Evolutionary conservation across 139 green algal genomes (phyloP), one percentile per base, ranked within the genome.

Genomic region (Chlorella sorokiniana): DNA sequence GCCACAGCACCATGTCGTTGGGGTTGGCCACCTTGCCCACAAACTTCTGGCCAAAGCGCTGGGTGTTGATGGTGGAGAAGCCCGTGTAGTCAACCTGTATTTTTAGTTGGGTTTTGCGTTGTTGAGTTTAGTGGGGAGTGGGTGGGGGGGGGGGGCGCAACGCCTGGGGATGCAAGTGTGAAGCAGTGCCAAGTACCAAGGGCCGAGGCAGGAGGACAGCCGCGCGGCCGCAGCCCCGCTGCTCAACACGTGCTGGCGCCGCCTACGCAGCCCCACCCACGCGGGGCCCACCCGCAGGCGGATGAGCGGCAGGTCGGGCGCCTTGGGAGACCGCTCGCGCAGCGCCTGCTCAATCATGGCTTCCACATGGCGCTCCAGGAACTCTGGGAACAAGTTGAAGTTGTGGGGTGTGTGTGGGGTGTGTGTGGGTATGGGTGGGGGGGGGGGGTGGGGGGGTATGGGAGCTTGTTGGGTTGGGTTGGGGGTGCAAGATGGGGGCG

Each of bases 11-110:
- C 29, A 99, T 93, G 84, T 99, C 96, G 44, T 97, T 88, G 1
- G 96, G 96, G 87, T 99, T 99, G 78, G 96, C 96, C 52, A 99
- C 95, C 83, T 95, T 94, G 79, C 93, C 94, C 42, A 99, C 96
- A 90, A 97, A 99, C 65, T 91, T 90, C 82, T 98, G 94, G 4
- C 95, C 96, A 88, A 99, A 98, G 33, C 92, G 89, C 85, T 98
- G 96, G 20, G 90, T 88, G 88, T 98, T 98, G 86, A 99, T 96
- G 79, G 96, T 99, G 74, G 87, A 89, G 88, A 98, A 99, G 22
- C 96, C 96, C 4, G 89, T 97, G 90, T 99, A 98, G 88, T 99
- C 96, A 27, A 99, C 93, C 89, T 89, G 88, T 29, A 74, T n/a
- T n/a, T n/a, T n/a, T n/a, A n/a, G n/a, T n/a, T n/a, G n/a, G n/a